Conservation (phyloP, 495 filamentous ascomycete species). For the Lophiostoma macrostomum region DNA sequence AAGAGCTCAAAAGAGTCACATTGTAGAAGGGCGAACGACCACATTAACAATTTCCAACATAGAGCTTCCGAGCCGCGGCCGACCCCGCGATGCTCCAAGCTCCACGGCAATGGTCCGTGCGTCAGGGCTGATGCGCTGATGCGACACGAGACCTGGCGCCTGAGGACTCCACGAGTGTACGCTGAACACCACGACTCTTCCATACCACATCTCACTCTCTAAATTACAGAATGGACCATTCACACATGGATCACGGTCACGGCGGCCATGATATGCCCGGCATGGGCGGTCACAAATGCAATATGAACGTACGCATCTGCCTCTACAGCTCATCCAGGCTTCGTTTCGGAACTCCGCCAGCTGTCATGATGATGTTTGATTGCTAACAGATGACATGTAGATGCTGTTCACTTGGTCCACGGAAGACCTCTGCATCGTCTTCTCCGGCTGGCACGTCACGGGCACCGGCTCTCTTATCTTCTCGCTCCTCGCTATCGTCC, state of each 20-base stretch:
- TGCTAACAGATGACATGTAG: slow-evolving; percentile 42
- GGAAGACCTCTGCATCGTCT: slow-evolving; percentile 89
- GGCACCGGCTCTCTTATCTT: slow-evolving; percentile 68
- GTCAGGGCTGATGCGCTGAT: no score
- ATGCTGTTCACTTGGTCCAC: slow-evolving; percentile 98
- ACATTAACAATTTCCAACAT: no score
- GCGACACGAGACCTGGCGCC: not conserved
- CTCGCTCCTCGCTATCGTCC: slow-evolving; percentile 77
- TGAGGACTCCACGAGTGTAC: no score
- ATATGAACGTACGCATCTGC: slow-evolving; percentile 66
- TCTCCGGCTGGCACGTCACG: slow-evolving; percentile 81
- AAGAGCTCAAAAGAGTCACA: no score
- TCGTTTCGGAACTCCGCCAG: no score
- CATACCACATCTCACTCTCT: not conserved
- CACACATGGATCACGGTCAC: slow-evolving; percentile 53
- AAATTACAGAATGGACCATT: slow-evolving; percentile 29
- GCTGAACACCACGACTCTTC: not conserved
- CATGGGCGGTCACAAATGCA: slow-evolving; percentile 57
- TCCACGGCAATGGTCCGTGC: no score
- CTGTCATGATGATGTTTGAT: no score
- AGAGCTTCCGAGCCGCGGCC: not conserved
- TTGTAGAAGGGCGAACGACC: no score
- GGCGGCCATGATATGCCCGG: slow-evolving; percentile 46
- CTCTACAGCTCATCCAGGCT: not conserved
- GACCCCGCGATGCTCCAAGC: slow-evolving; percentile 9